Conservation (phyloP, 306 rosid species). For the Acacia melanoxylon region DNA sequence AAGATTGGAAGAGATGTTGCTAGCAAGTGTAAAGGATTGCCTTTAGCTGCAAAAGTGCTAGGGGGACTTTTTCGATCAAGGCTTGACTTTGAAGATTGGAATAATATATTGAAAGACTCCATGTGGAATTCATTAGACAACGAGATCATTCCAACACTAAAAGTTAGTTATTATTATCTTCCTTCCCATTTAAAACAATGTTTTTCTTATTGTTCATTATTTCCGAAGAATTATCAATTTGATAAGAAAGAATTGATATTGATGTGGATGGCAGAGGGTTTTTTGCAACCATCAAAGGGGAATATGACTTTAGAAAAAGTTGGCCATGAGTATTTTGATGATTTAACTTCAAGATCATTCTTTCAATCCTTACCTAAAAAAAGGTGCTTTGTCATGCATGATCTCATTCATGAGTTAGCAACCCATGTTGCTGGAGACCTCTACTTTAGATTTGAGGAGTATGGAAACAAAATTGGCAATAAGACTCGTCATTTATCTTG, state of each 20-base stretch:
- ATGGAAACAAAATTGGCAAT: neutral
- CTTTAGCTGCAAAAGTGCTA: neutral
- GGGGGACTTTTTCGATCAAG: conserved; percentile 13
- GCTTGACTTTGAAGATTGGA: neutral
- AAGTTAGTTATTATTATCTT: conserved; percentile 18
- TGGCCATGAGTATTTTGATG: conserved; percentile 6
- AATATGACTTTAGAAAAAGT: neutral
- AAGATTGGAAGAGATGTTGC: neutral
- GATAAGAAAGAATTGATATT: neutral
- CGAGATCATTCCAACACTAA: neutral
- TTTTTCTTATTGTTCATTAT: conserved; percentile 13
- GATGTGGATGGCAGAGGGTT: conserved; percentile 31
- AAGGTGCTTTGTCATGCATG: conserved; percentile 8
- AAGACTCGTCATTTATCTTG: conserved; percentile 24
- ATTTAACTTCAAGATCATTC: conserved; percentile 1
- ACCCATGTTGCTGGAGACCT: neutral
- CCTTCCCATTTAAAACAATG: conserved; percentile 21
- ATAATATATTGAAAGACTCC: neutral
- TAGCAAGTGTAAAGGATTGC: conserved; percentile 26
- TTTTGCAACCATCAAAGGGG: neutral
- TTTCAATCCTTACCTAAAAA: neutral
- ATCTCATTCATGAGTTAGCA: conserved; percentile 7
- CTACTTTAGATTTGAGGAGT: neutral
- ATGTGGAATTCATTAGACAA: neutral
- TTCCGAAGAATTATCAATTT: conserved; percentile 14